These are phyloP conservation scores for Pichia eremophila DNA, from an alignment of 805 yeast genomes.

Conservation along the genomic window DNA sequence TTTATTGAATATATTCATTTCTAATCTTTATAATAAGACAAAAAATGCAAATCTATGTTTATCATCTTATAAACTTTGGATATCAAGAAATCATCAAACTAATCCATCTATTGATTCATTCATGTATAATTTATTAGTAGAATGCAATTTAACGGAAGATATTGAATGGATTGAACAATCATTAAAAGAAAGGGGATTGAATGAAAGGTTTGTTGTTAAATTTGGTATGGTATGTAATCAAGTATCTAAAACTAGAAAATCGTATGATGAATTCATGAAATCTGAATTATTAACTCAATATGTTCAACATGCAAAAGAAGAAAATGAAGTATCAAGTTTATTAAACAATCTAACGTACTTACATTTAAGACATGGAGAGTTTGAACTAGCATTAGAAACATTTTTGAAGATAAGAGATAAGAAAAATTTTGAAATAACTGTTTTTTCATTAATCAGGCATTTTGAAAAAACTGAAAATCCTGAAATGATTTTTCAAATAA, in stretches of 20 bases:
- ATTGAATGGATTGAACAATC: slow-evolving; percentile 15
- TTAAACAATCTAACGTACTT: slow-evolving; percentile 12
- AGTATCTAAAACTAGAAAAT: slow-evolving; percentile 4
- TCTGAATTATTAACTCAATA: slow-evolving; percentile 11
- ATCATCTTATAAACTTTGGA: slow-evolving; percentile 21
- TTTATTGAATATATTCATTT: slow-evolving; percentile 16
- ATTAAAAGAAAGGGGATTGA: slow-evolving; percentile 9
- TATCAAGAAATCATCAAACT: slow-evolving; percentile 12
- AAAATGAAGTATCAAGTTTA: slow-evolving; percentile 4
- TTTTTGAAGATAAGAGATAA: slow-evolving; percentile 1
- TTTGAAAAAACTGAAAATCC: slow-evolving; percentile 14
- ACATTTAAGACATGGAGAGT: slow-evolving; percentile 14
- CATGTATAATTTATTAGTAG: slow-evolving; percentile 14
- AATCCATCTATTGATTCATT: slow-evolving; percentile 16
- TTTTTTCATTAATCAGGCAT: slow-evolving; percentile 12
- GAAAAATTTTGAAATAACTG: slow-evolving; percentile 5
- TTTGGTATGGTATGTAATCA: slow-evolving; percentile 13
- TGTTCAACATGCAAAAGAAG: slow-evolving; percentile 7
- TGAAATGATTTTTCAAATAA: slow-evolving; percentile 13
- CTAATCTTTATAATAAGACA: slow-evolving; percentile 14
- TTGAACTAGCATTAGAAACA: slow-evolving; percentile 5
- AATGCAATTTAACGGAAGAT: slow-evolving; percentile 16
- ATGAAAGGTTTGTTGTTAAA: slow-evolving; percentile 7
- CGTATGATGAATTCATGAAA: slow-evolving; percentile 7
- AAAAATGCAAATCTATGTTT: slow-evolving; percentile 16